A percentile compares a stretch with the other conserved stretches of the same genome.
These are phyloP conservation scores for Macrolepiota dolichaula DNA, from an alignment of 768 basidiomycete genomes.

Conservation along the genomic window DNA sequence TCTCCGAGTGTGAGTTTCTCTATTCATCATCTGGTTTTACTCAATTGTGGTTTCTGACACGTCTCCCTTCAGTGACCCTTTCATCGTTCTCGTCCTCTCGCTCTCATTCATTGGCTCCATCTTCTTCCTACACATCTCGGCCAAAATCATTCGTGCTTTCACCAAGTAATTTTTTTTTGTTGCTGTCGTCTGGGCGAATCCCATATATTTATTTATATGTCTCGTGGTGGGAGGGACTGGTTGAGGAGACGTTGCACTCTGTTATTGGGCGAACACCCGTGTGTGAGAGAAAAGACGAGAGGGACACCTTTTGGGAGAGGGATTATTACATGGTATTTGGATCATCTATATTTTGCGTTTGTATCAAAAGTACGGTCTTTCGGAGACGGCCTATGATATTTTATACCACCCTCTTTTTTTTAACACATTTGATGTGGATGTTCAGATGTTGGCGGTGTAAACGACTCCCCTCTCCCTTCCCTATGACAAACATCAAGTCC, in stretches of 20 bases:
- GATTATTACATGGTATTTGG: conserved; percentile 28
- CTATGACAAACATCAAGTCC: neutral
- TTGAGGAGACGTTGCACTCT: neutral
- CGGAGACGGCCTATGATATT: conserved; percentile 26
- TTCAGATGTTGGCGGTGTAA: neutral
- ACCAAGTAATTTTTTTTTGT: conserved; percentile 83
- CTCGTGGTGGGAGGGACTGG: neutral
- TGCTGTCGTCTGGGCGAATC: neutral
- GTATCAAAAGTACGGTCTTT: conserved; percentile 35
- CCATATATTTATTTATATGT: conserved; percentile 8
- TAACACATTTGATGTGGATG: neutral
- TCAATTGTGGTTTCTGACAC: neutral
- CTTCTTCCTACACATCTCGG: conserved; percentile 97
- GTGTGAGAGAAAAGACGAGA: conserved; percentile 10
- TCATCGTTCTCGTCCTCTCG: conserved; percentile 93
- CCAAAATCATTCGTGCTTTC: conserved; percentile 89
- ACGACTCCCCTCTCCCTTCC: no score
- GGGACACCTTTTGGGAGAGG: neutral
- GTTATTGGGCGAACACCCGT: neutral
- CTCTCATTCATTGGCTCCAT: conserved; percentile 97
- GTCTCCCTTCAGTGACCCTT: conserved; percentile 70
- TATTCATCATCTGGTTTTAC: no score
- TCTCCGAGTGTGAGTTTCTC: conserved; percentile 73
- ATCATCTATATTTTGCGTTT: conserved; percentile 22
- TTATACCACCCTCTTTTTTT: conserved; percentile 26